A percentile compares a stretch with the other conserved stretches of the same genome.
Evolutionary conservation across 2,329 filamentous ascomycete species (phyloP).

Genomic region (Leptodontidium sp.): DNA sequence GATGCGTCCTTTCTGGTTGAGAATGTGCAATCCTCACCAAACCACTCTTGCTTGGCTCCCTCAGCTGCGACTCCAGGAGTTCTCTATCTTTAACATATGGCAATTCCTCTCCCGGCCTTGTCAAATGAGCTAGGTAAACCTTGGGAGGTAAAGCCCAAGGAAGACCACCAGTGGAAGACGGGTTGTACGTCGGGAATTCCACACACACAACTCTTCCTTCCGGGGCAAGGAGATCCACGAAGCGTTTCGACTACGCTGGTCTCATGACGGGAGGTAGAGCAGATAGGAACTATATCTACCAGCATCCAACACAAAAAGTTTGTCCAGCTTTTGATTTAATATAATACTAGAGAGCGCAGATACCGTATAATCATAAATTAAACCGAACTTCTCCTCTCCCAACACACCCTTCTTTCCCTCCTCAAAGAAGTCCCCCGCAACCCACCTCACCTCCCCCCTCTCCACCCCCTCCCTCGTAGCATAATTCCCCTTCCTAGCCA

Average conservation of each 20-base stretch:
- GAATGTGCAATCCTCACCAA: conserved; percentile 57
- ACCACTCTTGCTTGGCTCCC: conserved; percentile 50
- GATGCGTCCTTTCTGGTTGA: conserved; percentile 60
- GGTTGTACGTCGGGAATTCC: conserved; percentile 81
- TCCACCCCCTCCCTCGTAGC: conserved; percentile 52
- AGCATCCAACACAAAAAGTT: conserved; percentile 14
- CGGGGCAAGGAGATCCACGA: conserved; percentile 58
- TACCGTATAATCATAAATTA: conserved; percentile 71
- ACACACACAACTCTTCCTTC: conserved; percentile 67
- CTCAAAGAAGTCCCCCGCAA: conserved; percentile 73
- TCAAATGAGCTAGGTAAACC: conserved; percentile 76
- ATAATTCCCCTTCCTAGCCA: conserved; percentile 53
- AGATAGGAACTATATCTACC: conserved; percentile 62
- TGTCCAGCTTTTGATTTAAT: too few relatives aligned
- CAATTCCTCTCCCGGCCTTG: conserved; percentile 72
- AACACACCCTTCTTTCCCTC: conserved; percentile 61
- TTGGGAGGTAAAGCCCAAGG: conserved; percentile 75
- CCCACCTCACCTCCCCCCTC: conserved; percentile 61
- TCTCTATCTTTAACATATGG: conserved; percentile 64
- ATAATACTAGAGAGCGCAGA: conserved; percentile 32
- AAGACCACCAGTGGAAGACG: conserved; percentile 70
- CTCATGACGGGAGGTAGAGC: conserved; percentile 64
- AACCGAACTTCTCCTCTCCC: conserved; percentile 63
- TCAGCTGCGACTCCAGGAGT: conserved; percentile 56
- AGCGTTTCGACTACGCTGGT: conserved; percentile 61